Evolutionary conservation across 2,329 filamentous ascomycete genomes (phyloP).

Genomic region (Orbilia brochopaga): DNA sequence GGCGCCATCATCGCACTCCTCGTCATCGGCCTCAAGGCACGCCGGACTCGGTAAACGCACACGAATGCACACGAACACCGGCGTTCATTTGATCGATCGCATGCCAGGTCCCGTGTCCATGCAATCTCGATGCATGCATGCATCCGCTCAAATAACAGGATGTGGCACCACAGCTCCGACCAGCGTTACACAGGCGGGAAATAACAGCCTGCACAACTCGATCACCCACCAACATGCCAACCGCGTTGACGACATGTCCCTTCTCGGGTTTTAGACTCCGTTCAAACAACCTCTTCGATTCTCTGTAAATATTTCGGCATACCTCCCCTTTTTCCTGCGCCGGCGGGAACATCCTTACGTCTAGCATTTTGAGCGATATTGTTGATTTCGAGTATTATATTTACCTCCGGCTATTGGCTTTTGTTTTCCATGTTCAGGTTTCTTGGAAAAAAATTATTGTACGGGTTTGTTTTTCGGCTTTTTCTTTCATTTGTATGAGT

Average conservation of each 20-base stretch:
- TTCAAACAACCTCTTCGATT: constrained; percentile 36
- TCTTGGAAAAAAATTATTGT: constrained; percentile 23
- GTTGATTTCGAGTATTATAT: too few species aligned
- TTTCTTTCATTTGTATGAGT: constrained; percentile 3
- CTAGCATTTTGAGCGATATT: constrained; percentile 45
- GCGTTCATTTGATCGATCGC: background rate
- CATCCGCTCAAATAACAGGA: constrained; percentile 30
- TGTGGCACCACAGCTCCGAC: constrained; percentile 38
- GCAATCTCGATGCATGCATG: constrained; percentile 15
- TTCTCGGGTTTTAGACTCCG: constrained; percentile 18
- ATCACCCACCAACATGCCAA: constrained; percentile 16
- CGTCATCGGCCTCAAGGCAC: constrained; percentile 47
- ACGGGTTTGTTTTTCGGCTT: constrained; percentile 10
- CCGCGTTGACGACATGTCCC: constrained; percentile 11
- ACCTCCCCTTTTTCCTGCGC: constrained; percentile 13
- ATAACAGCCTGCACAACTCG: constrained; percentile 1
- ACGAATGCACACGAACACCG: constrained; percentile 18
- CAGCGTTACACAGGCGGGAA: constrained; percentile 25
- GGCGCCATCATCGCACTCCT: constrained; percentile 52
- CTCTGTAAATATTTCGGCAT: constrained; percentile 45
- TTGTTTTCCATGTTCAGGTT: constrained; percentile 34
- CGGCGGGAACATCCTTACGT: constrained; percentile 21
- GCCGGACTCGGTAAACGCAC: constrained; percentile 11
- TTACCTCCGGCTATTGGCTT: constrained; percentile 27
- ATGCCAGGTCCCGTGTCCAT: constrained; percentile 42